phyloP scores from a whole-genome alignment of 2,329 filamentous ascomycete species.

The Blastomyces percursus region DNA sequence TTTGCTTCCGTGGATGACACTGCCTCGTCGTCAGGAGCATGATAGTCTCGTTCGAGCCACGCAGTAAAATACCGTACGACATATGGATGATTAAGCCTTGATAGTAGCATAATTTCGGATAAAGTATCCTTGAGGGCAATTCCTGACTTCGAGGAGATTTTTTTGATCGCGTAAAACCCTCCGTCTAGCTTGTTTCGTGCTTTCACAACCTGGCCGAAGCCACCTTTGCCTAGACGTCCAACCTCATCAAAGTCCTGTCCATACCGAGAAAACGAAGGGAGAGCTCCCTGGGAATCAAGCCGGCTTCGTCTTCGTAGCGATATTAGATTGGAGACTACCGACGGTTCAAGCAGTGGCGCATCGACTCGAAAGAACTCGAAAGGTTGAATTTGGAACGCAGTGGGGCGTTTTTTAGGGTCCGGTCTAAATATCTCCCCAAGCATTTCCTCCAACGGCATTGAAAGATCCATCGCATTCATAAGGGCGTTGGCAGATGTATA shows the following conservation, averaged over 20 bases:
- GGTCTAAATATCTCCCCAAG: conserved; percentile 73
- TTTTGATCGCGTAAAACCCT: conserved; percentile 92
- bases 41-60: conserved; percentile 67
- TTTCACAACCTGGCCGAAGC: conserved; percentile 93
- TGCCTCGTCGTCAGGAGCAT: conserved; percentile 32
- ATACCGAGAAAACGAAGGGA: conserved; percentile 59
- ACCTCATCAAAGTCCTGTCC: conserved; percentile 83
- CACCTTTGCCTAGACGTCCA: conserved; percentile 78
- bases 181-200: conserved; percentile 89
- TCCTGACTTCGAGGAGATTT: conserved; percentile 74
- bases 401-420: conserved; percentile 72
- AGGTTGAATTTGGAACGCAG: conserved; percentile 62
- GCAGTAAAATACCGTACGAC: conserved; percentile 88
- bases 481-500: conserved; percentile 70
- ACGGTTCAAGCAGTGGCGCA: conserved; percentile 27
- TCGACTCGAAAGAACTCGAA: conserved; percentile 38
- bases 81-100: conserved; percentile 82
- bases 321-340: conserved; percentile 33
- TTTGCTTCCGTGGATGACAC: conserved; percentile 29
- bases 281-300: conserved; percentile 50
- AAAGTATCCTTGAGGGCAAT: conserved; percentile 53
- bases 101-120: conserved; percentile 78
- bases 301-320: conserved; percentile 43
- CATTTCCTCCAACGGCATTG: conserved; percentile 65
- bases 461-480: conserved; percentile 60